Evolutionary conservation across 2,329 filamentous ascomycete species (phyloP).

Genomic region (Colletotrichum sublineola): DNA sequence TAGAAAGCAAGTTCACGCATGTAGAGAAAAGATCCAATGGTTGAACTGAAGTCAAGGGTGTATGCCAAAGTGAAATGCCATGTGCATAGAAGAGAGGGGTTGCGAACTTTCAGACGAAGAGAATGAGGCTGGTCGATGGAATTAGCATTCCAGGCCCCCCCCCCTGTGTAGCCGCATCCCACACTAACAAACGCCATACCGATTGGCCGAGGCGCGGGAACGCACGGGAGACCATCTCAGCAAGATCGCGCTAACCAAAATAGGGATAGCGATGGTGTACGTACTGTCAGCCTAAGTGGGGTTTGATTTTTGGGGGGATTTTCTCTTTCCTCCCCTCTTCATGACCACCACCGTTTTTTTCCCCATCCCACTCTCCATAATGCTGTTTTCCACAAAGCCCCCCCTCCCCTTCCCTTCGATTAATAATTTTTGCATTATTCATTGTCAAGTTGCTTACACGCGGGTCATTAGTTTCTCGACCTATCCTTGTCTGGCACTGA

Average conservation of each 20-base stretch:
- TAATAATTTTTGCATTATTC: background rate
- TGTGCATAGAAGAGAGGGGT: constrained; percentile 7
- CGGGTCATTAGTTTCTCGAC: background rate
- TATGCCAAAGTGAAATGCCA: constrained; percentile 22
- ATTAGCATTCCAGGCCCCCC: background rate
- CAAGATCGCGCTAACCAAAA: background rate
- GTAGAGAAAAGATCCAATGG: constrained; percentile 2
- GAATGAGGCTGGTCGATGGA: constrained; percentile 10
- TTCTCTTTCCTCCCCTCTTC: constrained; percentile 1
- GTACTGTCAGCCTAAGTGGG: background rate
- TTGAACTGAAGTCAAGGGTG: background rate
- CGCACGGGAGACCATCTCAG: constrained; percentile 1
- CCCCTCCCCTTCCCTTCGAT: too few relatives aligned
- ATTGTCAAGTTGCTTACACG: too few relatives aligned
- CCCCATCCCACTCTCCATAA: background rate
- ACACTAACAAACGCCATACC: background rate
- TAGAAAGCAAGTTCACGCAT: constrained; percentile 4
- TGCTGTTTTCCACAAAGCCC: background rate
- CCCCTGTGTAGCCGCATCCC: background rate
- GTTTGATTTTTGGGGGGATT: background rate
- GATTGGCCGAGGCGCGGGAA: background rate
- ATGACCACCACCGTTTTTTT: background rate
- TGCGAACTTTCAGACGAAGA: background rate
- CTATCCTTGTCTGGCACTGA: background rate
- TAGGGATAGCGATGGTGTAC: background rate